Conservation (phyloP, 1,284 basidiomycete genomes). For the Leccinum pseudoinsigne region DNA sequence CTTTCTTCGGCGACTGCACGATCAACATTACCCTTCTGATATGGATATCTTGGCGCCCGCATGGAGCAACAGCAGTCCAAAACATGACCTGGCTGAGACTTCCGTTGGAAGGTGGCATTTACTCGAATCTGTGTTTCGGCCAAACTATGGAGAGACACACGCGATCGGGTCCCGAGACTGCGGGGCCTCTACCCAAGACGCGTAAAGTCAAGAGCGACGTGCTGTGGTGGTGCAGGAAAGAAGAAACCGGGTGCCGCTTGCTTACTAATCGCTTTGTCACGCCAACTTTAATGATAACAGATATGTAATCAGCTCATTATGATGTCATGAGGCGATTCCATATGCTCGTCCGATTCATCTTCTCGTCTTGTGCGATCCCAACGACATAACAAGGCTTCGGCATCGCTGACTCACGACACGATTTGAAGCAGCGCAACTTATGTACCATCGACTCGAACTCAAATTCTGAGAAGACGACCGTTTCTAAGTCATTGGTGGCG, state of each 20-base stretch:
- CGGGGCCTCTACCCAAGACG: constrained; percentile 37
- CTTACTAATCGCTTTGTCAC: no score
- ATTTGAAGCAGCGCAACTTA: background rate
- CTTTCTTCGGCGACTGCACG: background rate
- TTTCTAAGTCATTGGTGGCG: background rate
- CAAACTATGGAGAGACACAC: constrained; percentile 39
- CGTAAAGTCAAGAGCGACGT: no score
- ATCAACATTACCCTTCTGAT: constrained; percentile 9
- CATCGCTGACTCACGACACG: background rate
- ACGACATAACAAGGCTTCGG: no score
- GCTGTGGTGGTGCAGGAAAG: no score
- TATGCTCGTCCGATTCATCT: no score
- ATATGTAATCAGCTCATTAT: no score
- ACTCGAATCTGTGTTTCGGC: constrained; percentile 66
- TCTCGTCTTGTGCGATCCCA: no score
- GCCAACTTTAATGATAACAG: no score
- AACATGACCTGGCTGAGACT: constrained; percentile 47
- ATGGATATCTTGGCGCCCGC: constrained; percentile 39
- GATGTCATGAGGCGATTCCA: no score
- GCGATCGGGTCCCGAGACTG: constrained; percentile 64
- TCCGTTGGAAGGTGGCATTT: constrained; percentile 25
- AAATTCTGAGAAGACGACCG: background rate
- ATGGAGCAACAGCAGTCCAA: constrained; percentile 54
- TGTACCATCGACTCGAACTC: background rate
- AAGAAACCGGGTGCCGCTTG: no score